phyloP scores from a whole-genome alignment of 2,329 filamentous ascomycete genomes.

The Cryphonectria parasitica region DNA sequence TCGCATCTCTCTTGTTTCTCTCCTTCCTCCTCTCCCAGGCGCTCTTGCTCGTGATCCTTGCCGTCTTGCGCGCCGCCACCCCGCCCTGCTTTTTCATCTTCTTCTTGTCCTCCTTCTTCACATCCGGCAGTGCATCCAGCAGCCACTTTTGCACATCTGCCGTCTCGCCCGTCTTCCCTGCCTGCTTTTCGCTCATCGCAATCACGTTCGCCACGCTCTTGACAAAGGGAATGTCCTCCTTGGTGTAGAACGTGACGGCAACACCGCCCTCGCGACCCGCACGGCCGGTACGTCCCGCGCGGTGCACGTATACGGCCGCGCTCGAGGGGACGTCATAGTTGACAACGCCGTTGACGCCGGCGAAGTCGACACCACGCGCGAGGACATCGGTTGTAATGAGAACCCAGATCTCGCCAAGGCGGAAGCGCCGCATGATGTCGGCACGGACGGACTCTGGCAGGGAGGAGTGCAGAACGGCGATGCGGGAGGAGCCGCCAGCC shows the following conservation, averaged over 20 bases:
- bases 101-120: conserved; percentile 83
- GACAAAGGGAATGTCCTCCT: conserved; percentile 87
- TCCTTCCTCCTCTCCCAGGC: conserved; percentile 73
- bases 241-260: conserved; percentile 92
- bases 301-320: conserved; percentile 88
- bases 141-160: conserved; percentile 81
- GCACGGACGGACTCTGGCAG: conserved; percentile 77
- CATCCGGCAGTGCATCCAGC: conserved; percentile 80
- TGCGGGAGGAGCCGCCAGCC: conserved; percentile 80
- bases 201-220: conserved; percentile 95
- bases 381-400: conserved; percentile 95
- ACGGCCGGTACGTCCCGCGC: conserved; percentile 86
- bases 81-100: conserved; percentile 75
- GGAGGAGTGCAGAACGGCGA: conserved; percentile 88
- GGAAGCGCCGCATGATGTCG: conserved; percentile 85
- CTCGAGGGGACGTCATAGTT: conserved; percentile 98
- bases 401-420: conserved; percentile 92
- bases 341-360: conserved; percentile 91
- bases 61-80: conserved; percentile 69
- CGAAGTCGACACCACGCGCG: conserved; percentile 90
- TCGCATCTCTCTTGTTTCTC: conserved; percentile 67
- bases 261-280: conserved; percentile 87
- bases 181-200: conserved; percentile 75
- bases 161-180: conserved; percentile 54
- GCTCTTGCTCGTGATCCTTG: conserved; percentile 82